phyloP scores from a whole-genome alignment of 345 rosid genomes.

The Hirschfeldia incana region DNA sequence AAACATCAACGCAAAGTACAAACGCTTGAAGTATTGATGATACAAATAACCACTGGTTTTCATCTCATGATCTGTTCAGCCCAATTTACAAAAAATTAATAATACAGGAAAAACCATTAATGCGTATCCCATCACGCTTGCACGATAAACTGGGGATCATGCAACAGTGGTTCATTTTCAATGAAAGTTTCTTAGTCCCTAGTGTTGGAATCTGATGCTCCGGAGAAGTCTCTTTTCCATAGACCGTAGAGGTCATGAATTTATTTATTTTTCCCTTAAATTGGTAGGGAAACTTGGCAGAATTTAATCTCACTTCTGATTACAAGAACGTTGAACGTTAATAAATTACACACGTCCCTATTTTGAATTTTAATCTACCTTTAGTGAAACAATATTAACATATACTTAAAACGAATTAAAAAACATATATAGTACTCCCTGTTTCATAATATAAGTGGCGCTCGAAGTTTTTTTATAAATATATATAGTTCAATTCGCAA shows the following conservation, averaged over 20 bases:
- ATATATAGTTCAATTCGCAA: too few relatives aligned
- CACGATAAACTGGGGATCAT: background rate
- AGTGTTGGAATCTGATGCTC: background rate
- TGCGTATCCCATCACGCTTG: background rate
- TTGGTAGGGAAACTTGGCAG: background rate
- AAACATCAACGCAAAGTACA: background rate
- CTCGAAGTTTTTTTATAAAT: too few relatives aligned
- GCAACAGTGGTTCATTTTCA: background rate
- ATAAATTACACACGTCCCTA: background rate
- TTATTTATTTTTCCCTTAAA: background rate
- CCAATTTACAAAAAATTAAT: background rate
- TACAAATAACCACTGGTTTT: background rate
- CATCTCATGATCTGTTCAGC: background rate
- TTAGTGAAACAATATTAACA: background rate
- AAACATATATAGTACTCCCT: too few relatives aligned
- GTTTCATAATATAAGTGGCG: too few relatives aligned
- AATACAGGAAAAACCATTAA: background rate
- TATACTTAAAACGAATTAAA: too few relatives aligned
- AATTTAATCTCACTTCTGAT: background rate
- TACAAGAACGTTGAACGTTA: background rate
- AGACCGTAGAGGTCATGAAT: background rate
- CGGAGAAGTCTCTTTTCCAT: background rate
- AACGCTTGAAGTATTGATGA: background rate
- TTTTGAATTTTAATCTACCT: background rate
- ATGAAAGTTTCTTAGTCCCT: background rate